phyloP scores from a whole-genome alignment of 2,329 filamentous ascomycete genomes.

The Cucurbitaria berberidis region DNA sequence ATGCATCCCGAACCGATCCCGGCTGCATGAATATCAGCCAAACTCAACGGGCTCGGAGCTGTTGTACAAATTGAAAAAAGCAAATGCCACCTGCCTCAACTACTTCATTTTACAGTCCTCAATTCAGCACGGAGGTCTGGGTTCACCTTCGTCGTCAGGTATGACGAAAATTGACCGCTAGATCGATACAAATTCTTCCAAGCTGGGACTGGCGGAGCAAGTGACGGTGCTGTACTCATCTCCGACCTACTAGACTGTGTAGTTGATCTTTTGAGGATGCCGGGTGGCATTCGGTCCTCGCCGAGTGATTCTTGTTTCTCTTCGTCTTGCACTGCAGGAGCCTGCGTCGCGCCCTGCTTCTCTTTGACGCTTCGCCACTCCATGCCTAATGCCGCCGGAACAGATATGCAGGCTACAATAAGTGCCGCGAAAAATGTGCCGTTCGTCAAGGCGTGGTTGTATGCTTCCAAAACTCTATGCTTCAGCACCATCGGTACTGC shows the following conservation, averaged over 20 bases:
- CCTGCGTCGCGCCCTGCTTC: constrained; percentile 2
- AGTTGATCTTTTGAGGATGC: constrained; percentile 4
- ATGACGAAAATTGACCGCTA: constrained; percentile 33
- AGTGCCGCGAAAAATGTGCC: constrained; percentile 64
- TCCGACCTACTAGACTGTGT: background rate
- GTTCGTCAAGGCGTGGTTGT: constrained; percentile 38
- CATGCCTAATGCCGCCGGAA: constrained; percentile 62
- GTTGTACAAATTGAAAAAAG: background rate
- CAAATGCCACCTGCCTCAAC: background rate
- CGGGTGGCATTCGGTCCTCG: background rate
- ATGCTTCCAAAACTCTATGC: constrained; percentile 29
- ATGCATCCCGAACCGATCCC: background rate
- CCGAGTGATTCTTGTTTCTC: constrained; percentile 11
- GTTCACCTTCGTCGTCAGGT: constrained; percentile 33
- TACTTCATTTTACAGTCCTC: background rate
- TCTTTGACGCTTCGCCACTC: constrained; percentile 72
- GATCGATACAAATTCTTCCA: constrained; percentile 27
- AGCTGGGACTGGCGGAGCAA: constrained; percentile 14
- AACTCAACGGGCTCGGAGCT: background rate
- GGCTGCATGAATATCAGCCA: background rate
- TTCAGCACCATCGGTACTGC: constrained; percentile 21
- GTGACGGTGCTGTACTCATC: background rate
- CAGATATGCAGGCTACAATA: constrained; percentile 59
- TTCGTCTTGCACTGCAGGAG: constrained; percentile 9
- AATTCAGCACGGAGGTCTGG: constrained; percentile 30